Percentiles rank a stretch among this genome's conserved stretches.
Evolutionary conservation across 2,329 filamentous ascomycete species (phyloP).

Genomic region (Penicillium sp.): DNA sequence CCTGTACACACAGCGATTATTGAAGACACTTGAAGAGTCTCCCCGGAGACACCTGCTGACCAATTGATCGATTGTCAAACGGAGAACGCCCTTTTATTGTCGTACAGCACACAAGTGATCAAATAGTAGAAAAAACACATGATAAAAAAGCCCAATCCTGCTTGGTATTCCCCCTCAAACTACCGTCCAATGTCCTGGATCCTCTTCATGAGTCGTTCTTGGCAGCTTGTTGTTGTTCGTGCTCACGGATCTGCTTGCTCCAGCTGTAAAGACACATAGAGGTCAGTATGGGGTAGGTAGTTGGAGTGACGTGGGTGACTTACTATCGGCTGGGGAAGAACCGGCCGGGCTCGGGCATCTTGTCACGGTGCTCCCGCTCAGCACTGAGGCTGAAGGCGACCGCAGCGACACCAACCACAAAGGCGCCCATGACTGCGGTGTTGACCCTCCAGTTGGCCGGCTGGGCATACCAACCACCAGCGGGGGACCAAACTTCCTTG

Average conservation of each 20-base stretch:
- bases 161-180: constrained; percentile 25
- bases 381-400: constrained; percentile 73
- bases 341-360: constrained; percentile 72
- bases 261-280: constrained; percentile 52
- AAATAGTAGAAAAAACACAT: constrained; percentile 31
- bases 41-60: constrained; percentile 38
- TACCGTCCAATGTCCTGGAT: constrained; percentile 16
- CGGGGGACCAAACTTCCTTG: constrained; percentile 98
- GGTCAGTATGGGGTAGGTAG: constrained; percentile 15
- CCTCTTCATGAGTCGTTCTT: constrained; percentile 41
- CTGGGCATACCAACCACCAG: constrained; percentile 96
- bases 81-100: constrained; percentile 41
- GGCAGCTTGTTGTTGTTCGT: constrained; percentile 57
- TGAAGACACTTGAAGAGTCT: constrained; percentile 41
- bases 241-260: constrained; percentile 71
- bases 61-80: constrained; percentile 35
- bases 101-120: constrained; percentile 39
- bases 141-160: constrained; percentile 29
- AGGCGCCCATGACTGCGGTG: constrained; percentile 72
- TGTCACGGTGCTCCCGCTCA: constrained; percentile 69
- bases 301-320: constrained; percentile 38
- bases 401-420: constrained; percentile 68
- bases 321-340: constrained; percentile 87
- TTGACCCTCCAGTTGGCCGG: constrained; percentile 94
- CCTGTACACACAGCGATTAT: constrained; percentile 46